Evolutionary conservation across 176 grass and related monocot genomes (phyloP).

Genomic region (Guadua angustifolia): DNA sequence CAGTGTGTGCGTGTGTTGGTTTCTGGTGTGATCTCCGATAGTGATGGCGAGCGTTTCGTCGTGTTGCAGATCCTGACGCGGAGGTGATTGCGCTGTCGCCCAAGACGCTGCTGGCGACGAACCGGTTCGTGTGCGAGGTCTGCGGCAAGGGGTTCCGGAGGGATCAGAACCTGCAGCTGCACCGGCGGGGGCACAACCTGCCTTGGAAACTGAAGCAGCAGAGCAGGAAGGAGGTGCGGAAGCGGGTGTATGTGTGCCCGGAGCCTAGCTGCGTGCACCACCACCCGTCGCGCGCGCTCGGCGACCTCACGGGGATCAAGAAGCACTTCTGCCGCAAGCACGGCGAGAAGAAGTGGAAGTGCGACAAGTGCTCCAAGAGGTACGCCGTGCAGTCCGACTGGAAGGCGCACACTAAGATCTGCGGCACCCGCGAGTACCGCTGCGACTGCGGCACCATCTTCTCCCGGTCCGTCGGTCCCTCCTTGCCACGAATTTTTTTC

Average conservation of each 20-base stretch:
- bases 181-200: no score
- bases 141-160: constrained; percentile 83
- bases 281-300: constrained; percentile 86
- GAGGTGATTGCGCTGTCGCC: constrained; percentile 87
- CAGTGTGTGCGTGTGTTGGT: no score
- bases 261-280: no score
- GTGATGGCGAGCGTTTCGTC: no score
- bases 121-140: constrained; percentile 75
- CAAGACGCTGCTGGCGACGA: constrained; percentile 68
- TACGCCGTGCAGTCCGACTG: constrained; percentile 99
- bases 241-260: no score
- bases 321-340: constrained; percentile 99
- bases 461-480: constrained; percentile 89
- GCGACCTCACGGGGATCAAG: constrained; percentile 95
- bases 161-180: no score
- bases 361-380: constrained; percentile 97
- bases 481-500: not conserved
- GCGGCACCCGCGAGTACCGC: constrained; percentile 96
- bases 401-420: constrained; percentile 99
- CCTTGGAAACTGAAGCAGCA: no score
- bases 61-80: constrained; percentile 81
- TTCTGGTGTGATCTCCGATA: no score
- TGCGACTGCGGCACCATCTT: constrained; percentile 99
- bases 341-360: constrained; percentile 99
- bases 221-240: no score